phyloP scores from a whole-genome alignment of 148 eudicot genomes.

The Beta vulgaris region DNA sequence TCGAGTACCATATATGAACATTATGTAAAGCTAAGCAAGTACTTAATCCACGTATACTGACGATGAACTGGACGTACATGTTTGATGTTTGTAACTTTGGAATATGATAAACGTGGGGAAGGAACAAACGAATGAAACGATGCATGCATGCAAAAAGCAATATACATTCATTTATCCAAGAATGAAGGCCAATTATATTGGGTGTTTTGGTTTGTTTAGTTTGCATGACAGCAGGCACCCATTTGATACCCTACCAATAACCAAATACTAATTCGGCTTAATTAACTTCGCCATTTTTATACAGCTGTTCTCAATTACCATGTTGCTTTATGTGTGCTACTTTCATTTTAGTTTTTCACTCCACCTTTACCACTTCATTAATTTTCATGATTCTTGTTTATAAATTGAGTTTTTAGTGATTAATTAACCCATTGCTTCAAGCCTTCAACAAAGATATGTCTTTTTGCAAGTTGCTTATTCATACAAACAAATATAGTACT shows the following conservation, averaged over 20 bases:
- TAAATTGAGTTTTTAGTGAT: no score
- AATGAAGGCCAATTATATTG: not conserved
- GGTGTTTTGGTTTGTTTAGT: not conserved
- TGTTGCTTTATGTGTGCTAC: no score
- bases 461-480: no score
- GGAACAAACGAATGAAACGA: not conserved
- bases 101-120: constrained; percentile 20
- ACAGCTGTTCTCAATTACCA: constrained; percentile 15
- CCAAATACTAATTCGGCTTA: constrained; percentile 5
- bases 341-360: not conserved
- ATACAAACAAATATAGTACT: no score
- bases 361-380: not conserved
- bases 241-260: not conserved
- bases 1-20: no score
- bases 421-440: no score
- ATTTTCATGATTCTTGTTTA: no score
- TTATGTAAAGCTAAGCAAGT: not conserved
- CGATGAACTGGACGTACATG: not conserved
- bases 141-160: not conserved
- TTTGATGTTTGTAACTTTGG: not conserved
- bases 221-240: not conserved
- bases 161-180: not conserved
- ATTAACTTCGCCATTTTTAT: not conserved
- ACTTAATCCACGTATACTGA: not conserved
- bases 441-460: no score